phyloP scores from a whole-genome alignment of 495 filamentous ascomycete genomes.

The Podospora conica region DNA sequence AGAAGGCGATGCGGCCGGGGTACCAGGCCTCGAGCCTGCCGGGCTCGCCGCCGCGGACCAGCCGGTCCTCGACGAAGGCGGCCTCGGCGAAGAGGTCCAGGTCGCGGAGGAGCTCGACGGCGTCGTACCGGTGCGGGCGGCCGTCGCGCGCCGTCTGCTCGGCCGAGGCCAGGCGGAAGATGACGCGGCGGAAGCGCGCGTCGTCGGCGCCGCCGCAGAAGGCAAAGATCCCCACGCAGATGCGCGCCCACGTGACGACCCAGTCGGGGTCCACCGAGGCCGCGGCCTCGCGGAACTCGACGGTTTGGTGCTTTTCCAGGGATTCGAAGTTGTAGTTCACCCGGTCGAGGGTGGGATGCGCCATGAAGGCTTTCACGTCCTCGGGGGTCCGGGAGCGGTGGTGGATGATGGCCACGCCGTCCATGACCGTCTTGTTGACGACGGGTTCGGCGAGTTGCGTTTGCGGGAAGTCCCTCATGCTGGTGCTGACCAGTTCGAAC shows the following conservation, averaged over 20 bases:
- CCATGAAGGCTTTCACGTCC: not conserved
- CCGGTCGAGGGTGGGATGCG: not conserved
- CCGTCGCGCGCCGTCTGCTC: constrained; percentile 10
- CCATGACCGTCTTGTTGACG: not conserved
- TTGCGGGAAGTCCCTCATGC: too few relatives aligned
- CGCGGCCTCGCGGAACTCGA: constrained; percentile 21
- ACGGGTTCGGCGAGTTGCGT: not conserved
- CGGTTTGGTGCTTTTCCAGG: too few relatives aligned
- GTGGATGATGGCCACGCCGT: constrained; percentile 3
- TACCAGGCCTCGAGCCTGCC: constrained; percentile 12
- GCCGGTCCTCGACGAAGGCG: constrained; percentile 4
- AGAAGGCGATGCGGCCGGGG: not conserved
- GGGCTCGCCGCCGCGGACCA: too few relatives aligned
- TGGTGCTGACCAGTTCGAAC: not conserved
- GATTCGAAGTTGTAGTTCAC: constrained; percentile 14
- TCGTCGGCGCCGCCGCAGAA: constrained; percentile 6
- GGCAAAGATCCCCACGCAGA: constrained; percentile 14
- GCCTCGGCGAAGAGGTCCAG: constrained; percentile 4
- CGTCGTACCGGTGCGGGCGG: constrained; percentile 6
- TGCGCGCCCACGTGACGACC: constrained; percentile 7
- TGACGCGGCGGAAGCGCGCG: not conserved
- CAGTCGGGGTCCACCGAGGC: constrained; percentile 4
- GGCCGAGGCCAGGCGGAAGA: constrained; percentile 10
- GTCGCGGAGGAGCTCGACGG: constrained; percentile 10
- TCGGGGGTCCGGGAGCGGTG: not conserved